These are phyloP conservation scores for Trichoderma sp. DNA, from an alignment of 2,329 filamentous ascomycete species.

Conservation along the genomic window DNA sequence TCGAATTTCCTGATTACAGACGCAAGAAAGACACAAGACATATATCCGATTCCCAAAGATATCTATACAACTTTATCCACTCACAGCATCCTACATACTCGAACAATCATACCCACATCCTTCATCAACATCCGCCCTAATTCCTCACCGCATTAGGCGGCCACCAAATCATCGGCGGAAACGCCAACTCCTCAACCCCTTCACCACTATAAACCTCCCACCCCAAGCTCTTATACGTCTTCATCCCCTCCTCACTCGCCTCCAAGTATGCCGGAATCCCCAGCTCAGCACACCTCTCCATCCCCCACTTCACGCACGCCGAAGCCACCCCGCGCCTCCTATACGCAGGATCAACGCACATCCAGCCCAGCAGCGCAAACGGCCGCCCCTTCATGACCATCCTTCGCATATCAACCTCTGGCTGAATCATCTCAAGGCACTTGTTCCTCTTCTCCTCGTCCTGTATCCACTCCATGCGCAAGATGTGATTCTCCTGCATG, in stretches of 20 bases:
- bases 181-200: not conserved
- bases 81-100: not conserved
- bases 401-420: slow-evolving; percentile 1
- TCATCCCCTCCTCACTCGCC: slow-evolving; percentile 29
- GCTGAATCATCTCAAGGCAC: not conserved
- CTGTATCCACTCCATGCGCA: slow-evolving; percentile 17
- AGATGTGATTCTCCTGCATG: not conserved
- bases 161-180: slow-evolving; percentile 29
- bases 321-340: slow-evolving; percentile 16
- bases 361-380: slow-evolving; percentile 23
- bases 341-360: slow-evolving; percentile 25
- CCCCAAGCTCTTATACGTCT: slow-evolving; percentile 26
- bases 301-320: slow-evolving; percentile 21
- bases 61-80: not conserved
- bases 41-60: not conserved
- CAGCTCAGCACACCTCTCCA: slow-evolving; percentile 28
- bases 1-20: not conserved
- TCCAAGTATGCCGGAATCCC: slow-evolving; percentile 28
- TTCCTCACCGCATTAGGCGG: not conserved
- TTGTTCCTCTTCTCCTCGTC: not conserved
- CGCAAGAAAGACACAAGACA: not conserved
- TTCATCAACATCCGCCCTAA: not conserved
- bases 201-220: slow-evolving; percentile 13
- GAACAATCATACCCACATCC: not conserved
- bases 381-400: slow-evolving; percentile 7